Conservation (phyloP, 2,329 filamentous ascomycete genomes). For the Nemania abortiva region DNA sequence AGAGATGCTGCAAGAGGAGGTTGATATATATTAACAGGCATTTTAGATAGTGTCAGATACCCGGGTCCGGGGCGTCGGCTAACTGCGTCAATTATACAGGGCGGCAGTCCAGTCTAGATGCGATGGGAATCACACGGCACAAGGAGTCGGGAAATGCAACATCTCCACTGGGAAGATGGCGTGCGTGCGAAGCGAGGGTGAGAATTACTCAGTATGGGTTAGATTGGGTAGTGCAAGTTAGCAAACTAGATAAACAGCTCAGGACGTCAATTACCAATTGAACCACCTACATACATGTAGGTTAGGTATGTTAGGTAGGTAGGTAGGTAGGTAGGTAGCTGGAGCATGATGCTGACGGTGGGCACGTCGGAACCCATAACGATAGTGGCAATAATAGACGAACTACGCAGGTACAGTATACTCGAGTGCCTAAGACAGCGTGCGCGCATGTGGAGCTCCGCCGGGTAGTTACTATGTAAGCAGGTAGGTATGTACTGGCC, state of each 20-base stretch:
- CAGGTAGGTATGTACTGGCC: no score
- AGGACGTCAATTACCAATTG: not conserved
- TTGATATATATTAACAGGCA: constrained; percentile 30
- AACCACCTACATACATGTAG: no score
- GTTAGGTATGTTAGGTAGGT: no score
- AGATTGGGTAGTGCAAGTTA: not conserved
- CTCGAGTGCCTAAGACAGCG: not conserved
- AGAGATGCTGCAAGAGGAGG: not conserved
- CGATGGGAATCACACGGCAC: constrained; percentile 41
- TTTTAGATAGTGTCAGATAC: constrained; percentile 8
- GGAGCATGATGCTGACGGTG: not conserved
- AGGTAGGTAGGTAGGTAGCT: not conserved
- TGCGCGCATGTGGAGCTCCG: not conserved
- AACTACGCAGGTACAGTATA: not conserved
- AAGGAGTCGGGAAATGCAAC: constrained; percentile 44
- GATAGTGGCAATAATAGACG: not conserved
- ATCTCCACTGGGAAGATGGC: constrained; percentile 31
- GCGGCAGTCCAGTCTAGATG: constrained; percentile 2
- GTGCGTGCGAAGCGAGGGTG: constrained; percentile 1
- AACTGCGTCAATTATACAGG: constrained; percentile 16
- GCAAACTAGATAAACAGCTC: not conserved
- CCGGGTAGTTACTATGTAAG: not conserved
- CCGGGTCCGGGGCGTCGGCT: constrained; percentile 6
- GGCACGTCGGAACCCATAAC: not conserved
- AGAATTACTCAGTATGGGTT: not conserved